Conservation (phyloP, 2,329 filamentous ascomycete genomes). For the Aspergillus alliaceus region DNA sequence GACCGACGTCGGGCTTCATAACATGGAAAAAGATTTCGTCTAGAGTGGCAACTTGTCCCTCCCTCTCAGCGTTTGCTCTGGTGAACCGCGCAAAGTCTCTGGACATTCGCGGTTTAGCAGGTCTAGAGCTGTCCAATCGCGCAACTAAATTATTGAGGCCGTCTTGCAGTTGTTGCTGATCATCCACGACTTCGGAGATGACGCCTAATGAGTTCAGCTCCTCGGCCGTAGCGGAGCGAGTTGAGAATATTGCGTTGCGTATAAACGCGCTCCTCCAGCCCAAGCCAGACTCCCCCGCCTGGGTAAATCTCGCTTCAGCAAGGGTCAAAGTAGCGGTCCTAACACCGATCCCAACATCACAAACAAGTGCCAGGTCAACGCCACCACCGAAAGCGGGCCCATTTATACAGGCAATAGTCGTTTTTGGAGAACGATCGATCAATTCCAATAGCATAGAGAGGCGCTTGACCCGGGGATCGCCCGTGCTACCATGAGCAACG, state of each 20-base stretch:
- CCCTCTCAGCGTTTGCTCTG: no score
- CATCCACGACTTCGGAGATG: background rate
- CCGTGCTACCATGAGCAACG: background rate
- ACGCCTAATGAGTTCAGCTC: slow-evolving; percentile 2
- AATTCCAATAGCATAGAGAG: background rate
- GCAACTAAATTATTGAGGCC: background rate
- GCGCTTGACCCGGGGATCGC: background rate
- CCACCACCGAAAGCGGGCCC: slow-evolving; percentile 5
- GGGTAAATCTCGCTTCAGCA: background rate
- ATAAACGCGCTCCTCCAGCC: background rate
- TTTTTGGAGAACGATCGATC: background rate
- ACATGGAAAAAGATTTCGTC: background rate
- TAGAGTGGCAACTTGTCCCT: background rate
- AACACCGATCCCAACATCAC: background rate
- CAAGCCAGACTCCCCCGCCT: background rate
- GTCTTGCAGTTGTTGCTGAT: background rate
- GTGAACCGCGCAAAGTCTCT: background rate
- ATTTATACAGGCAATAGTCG: slow-evolving; percentile 1
- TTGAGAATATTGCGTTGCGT: background rate
- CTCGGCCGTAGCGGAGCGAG: background rate
- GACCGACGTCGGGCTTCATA: background rate
- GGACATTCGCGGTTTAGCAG: background rate
- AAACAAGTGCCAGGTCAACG: slow-evolving; percentile 1
- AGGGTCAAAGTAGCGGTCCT: slow-evolving; percentile 1
- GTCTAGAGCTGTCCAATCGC: background rate